Base-by-base conservation (phyloP, 441 rosid genomes). In the Adansonia madagascariensis region DNA sequence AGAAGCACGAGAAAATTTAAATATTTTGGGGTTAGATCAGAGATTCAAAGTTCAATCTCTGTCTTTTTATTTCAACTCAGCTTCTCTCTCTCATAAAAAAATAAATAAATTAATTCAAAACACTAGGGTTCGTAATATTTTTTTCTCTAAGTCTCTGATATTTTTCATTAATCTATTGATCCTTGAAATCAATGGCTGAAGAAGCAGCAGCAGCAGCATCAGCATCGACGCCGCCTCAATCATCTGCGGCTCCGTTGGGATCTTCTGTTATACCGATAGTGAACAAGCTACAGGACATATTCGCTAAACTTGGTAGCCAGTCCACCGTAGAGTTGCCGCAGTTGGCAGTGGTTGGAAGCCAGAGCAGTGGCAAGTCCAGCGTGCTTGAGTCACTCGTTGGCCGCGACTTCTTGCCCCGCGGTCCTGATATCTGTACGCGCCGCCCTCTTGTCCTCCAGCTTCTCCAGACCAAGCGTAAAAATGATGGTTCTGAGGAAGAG, bases 241-340 rank as follows among this genome's bases (percentile, higher is more conserved):
- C 83, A 20, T 74, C 85, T 20, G 86, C 86, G 43, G 71, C 92
- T 53, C 90, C 93, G 39, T 83, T 91, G 35, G 95, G 93, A 5
- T 79, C 92, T 53, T 91, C 98, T 4, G 96, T 96, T 80, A 94
- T 96, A 41, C 99, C 99, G 47, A 84, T 94, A 46, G 98, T 91
- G 14, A 96, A 96, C 74, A 96, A 94, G 89, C 89, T 96, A 4
- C 98, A 94, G 67, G 98, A 96, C 81, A 96, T 96, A 66, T 92
- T 96, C 80, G 97, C 98, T 12, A 92, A 96, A 88, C 88, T 92
- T 2, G 97, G 93, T 50, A 88, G 90, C 80, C 92, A 91, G 75
- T 87, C 92, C 52, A 80, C 90, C 75, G 88, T 92, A 81, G 92
- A 89, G 84, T 91, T 92, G 57, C 97, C 97, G 55, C 97, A 92